Evolutionary conservation across 2,329 filamentous ascomycete genomes (phyloP).

Genomic region (Nigrospora oryzae): DNA sequence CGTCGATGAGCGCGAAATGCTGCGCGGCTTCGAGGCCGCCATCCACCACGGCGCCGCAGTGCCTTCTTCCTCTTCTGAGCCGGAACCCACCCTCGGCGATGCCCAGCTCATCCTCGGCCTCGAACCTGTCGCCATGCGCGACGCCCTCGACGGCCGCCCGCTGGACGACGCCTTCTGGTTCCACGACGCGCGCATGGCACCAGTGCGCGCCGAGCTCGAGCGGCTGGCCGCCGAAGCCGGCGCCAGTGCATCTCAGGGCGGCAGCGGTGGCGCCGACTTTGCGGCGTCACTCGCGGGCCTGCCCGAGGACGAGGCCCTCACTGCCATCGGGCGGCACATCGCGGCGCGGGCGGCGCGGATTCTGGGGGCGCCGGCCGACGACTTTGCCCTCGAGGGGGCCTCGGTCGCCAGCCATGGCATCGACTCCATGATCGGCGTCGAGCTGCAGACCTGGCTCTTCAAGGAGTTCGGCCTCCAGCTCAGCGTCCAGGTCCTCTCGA

Average conservation of each 20-base stretch:
- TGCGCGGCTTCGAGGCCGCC: slow-evolving; percentile 3
- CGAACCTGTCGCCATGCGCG: slow-evolving; percentile 2
- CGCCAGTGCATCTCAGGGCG: neutral
- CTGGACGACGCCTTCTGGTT: slow-evolving; percentile 4
- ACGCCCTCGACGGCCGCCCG: neutral
- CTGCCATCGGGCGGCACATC: slow-evolving; percentile 1
- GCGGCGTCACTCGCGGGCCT: neutral
- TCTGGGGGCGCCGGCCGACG: slow-evolving; percentile 1
- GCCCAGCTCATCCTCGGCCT: slow-evolving; percentile 5
- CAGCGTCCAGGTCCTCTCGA: neutral
- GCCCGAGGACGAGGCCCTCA: neutral
- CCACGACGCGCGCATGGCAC: slow-evolving; percentile 1
- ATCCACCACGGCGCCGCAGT: neutral
- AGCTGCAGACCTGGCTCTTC: slow-evolving; percentile 3
- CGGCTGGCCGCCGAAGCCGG: neutral
- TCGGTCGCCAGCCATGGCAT: slow-evolving; percentile 1
- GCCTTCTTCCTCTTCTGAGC: neutral
- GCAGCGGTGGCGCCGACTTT: neutral
- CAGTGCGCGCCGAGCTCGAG: neutral
- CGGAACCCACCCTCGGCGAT: neutral
- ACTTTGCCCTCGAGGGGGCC: slow-evolving; percentile 3
- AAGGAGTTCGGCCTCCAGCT: slow-evolving; percentile 4
- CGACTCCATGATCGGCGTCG: slow-evolving; percentile 4
- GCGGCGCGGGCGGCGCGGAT: slow-evolving; percentile 2
- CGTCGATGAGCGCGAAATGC: slow-evolving; percentile 5